Evolutionary conservation across 2,329 filamentous ascomycete species (phyloP), one percentile per base, ranked within the genome.

Genomic region (Sporothrix humicola): DNA sequence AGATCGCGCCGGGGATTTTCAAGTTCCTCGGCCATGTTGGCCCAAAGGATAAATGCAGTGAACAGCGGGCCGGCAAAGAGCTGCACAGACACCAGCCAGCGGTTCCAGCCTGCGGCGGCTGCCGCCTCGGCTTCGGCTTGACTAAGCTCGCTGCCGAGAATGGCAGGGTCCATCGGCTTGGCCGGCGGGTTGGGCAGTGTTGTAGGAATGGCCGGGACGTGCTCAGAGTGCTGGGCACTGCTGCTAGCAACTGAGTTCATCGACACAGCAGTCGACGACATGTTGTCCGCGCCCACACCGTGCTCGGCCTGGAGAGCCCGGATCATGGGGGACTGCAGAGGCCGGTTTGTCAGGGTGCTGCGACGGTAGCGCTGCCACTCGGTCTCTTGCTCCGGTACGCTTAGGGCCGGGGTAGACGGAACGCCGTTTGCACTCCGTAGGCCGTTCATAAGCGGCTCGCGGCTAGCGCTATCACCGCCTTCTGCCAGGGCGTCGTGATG

Each of bases 61-160:
- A 98, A 97, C 26, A 96, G 82, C 0, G 96, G 96, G 0, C 95
- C 94, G 0, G 92, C 93, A 79, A 98, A 94, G 68, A 96, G 87
- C 79, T 99, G 97, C 10, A 96, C 82, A 13, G 91, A 89, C 13
- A 97, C 88, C 3, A 99, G 88, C 95, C 96, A 99, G 71, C 94
- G 89, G 78, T 95, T 97, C 95, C 96, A 98, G 54, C 65, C 72
- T 2, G 56, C 59, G 15, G 56, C 59, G 7, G 56, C 44, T 3
- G 44, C 52, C 15, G 44, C 63, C 10, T 70, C 68, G n/a, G 58
- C 63, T 12, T 69, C 73, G 37, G 48, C 70, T 17, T 23, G 58
- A 44, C 46, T 81, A 26, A 52, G 54, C 77, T 71, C 79, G 76
- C 66, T 69, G 26, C 66, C 63, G 46, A 65, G 61, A 76, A 79